Evolutionary conservation across 2,329 filamentous ascomycete species (phyloP).

Genomic region (Colletotrichum sp.): DNA sequence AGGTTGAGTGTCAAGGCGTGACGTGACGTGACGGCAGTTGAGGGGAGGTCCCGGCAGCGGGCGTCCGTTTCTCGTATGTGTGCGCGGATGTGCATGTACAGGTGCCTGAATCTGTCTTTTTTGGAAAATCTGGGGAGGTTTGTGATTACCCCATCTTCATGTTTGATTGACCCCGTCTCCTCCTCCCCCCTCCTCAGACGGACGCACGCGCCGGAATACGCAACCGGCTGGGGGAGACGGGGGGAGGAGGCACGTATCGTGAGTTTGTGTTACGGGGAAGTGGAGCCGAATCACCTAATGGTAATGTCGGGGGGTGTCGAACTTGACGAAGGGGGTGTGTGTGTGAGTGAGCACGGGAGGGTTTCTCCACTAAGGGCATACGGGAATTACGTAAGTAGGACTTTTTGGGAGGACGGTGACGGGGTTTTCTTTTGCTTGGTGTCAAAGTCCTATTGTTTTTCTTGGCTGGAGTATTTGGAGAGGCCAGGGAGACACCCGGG

Average conservation of each 20-base stretch:
- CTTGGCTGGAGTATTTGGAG: background rate
- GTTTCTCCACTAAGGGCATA: background rate
- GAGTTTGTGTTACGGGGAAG: background rate
- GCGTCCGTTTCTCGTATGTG: background rate
- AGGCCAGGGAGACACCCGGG: background rate
- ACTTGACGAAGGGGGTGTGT: background rate
- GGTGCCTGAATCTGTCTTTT: background rate
- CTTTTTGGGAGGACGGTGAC: background rate
- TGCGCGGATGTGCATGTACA: background rate
- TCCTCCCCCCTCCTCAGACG: background rate
- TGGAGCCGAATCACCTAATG: conserved; percentile 1
- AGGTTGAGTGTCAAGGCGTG: background rate
- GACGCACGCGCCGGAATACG: background rate
- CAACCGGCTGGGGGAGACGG: background rate
- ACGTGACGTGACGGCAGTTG: background rate
- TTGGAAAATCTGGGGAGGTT: conserved; percentile 3
- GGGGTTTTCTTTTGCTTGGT: background rate
- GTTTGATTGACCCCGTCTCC: background rate
- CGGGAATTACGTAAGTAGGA: conserved; percentile 16
- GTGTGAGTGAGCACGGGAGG: background rate
- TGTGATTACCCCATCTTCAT: background rate
- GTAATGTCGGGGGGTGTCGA: background rate
- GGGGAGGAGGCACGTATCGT: background rate
- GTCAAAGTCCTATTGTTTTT: background rate
- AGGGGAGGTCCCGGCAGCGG: background rate